Percentiles rank a stretch among this genome's conserved stretches.
Evolutionary conservation across 1,284 basidiomycete genomes (phyloP).

Genomic region (Boletus hoseneyae): DNA sequence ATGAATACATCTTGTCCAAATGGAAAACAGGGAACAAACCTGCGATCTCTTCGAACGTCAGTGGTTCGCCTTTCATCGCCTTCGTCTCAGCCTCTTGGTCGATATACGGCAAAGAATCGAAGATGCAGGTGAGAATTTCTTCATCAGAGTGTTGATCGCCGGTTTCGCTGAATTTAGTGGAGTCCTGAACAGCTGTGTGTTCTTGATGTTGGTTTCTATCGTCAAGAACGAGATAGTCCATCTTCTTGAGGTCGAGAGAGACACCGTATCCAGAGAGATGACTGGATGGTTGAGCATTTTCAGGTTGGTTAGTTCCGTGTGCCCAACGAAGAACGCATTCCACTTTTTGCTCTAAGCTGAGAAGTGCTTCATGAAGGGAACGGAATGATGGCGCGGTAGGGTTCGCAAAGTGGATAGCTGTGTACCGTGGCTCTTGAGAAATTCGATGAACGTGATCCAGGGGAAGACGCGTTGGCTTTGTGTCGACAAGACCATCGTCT

Average conservation of each 20-base stretch:
- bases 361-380: slow-evolving; percentile 63
- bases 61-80: slow-evolving; percentile 39
- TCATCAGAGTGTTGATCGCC: slow-evolving; percentile 22
- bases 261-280: slow-evolving; percentile 89
- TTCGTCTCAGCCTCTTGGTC: slow-evolving; percentile 46
- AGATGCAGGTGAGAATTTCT: slow-evolving; percentile 35
- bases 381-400: slow-evolving; percentile 58
- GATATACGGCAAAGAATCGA: slow-evolving; percentile 56
- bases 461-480: slow-evolving; percentile 48
- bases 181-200: neutral
- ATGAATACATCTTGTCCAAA: neutral
- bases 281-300: slow-evolving; percentile 30
- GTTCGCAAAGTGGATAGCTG: slow-evolving; percentile 74
- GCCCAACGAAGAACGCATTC: slow-evolving; percentile 69
- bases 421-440: slow-evolving; percentile 45
- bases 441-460: slow-evolving; percentile 70
- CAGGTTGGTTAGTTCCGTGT: slow-evolving; percentile 33
- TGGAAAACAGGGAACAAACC: slow-evolving; percentile 36
- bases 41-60: slow-evolving; percentile 62
- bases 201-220: slow-evolving; percentile 50
- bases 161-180: slow-evolving; percentile 4
- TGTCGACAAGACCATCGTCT: slow-evolving; percentile 21
- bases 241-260: slow-evolving; percentile 92
- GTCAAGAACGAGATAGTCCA: slow-evolving; percentile 93
- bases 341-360: slow-evolving; percentile 46